These are phyloP conservation scores for Ceratocystis cacaofunesta DNA, from an alignment of 2,329 filamentous ascomycete species.

Conservation along the genomic window DNA sequence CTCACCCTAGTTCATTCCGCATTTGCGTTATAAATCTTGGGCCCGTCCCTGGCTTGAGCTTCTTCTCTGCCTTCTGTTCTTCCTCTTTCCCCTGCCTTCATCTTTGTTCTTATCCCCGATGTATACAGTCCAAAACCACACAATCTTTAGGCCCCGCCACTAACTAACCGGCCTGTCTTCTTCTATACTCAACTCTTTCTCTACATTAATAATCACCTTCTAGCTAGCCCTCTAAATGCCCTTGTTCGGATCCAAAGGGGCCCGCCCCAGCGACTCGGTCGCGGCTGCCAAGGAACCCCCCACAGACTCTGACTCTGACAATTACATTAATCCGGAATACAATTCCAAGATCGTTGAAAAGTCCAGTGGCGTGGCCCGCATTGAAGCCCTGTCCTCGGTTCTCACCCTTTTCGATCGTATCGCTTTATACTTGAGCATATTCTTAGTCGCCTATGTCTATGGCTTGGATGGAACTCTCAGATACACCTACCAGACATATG, in stretches of 20 bases:
- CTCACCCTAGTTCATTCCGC: not conserved
- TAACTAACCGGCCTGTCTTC: not conserved
- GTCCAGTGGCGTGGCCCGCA: constrained; percentile 41
- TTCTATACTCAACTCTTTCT: too few species aligned
- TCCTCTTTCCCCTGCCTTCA: not conserved
- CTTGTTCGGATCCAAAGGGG: not conserved
- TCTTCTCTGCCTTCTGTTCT: not conserved
- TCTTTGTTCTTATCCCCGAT: not conserved
- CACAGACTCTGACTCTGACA: not conserved
- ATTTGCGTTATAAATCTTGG: not conserved
- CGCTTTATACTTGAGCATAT: constrained; percentile 45
- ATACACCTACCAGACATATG: constrained; percentile 39
- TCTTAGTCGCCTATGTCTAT: constrained; percentile 50
- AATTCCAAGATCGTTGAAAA: constrained; percentile 19
- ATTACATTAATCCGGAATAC: constrained; percentile 12
- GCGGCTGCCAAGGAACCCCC: too few species aligned
- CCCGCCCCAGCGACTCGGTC: not conserved
- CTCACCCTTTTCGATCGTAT: constrained; percentile 38
- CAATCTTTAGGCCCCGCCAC: not conserved
- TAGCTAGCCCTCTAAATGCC: not conserved
- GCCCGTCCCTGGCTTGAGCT: not conserved
- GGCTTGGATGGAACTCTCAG: constrained; percentile 44
- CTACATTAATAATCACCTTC: not conserved
- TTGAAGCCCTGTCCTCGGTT: constrained; percentile 40
- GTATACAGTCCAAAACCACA: not conserved